A percentile compares a stretch with the other conserved stretches of the same genome.
phyloP scores from a whole-genome alignment of 2,329 filamentous ascomycete genomes.

The Aschersonia sp. region DNA sequence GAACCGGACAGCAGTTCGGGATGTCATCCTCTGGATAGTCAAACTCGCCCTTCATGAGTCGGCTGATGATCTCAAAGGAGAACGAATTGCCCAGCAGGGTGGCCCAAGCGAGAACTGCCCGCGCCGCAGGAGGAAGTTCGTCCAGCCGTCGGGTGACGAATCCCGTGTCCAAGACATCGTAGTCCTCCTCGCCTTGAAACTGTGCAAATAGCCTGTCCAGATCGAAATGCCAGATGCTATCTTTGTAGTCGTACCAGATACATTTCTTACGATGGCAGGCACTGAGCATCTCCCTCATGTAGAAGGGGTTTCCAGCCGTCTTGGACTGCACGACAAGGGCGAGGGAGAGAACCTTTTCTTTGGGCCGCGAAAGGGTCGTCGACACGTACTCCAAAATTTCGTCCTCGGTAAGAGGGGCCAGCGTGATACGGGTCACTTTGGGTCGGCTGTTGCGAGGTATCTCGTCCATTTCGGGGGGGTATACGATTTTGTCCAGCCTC shows the following conservation, averaged over 20 bases:
- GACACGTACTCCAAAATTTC: conserved; percentile 76
- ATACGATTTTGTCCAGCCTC: conserved; percentile 37
- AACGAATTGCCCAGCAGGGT: conserved; percentile 71
- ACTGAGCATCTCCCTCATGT: conserved; percentile 80
- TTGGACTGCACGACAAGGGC: conserved; percentile 80
- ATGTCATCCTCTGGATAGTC: conserved; percentile 39
- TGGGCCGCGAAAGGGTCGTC: conserved; percentile 59
- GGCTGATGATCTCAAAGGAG: conserved; percentile 67
- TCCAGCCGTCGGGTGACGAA: conserved; percentile 68
- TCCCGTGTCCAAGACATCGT: conserved; percentile 65
- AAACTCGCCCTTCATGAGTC: conserved; percentile 62
- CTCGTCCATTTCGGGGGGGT: conserved; percentile 39
- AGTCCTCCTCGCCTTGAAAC: conserved; percentile 65
- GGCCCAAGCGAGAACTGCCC: conserved; percentile 74
- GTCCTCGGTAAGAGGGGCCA: conserved; percentile 60
- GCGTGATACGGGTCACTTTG: conserved; percentile 52
- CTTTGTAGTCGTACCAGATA: conserved; percentile 81
- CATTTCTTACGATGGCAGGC: conserved; percentile 75
- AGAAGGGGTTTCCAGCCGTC: conserved; percentile 78
- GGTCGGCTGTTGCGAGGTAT: conserved; percentile 31
- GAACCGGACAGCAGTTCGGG: conserved; percentile 9
- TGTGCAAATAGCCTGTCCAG: conserved; percentile 75
- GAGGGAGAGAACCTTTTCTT: conserved; percentile 60
- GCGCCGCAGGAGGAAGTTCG: conserved; percentile 60
- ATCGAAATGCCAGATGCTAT: conserved; percentile 71